These are phyloP conservation scores for Plasmodium vinckei DNA, from an alignment of 169 alveolate genomes.

Conservation along the genomic window DNA sequence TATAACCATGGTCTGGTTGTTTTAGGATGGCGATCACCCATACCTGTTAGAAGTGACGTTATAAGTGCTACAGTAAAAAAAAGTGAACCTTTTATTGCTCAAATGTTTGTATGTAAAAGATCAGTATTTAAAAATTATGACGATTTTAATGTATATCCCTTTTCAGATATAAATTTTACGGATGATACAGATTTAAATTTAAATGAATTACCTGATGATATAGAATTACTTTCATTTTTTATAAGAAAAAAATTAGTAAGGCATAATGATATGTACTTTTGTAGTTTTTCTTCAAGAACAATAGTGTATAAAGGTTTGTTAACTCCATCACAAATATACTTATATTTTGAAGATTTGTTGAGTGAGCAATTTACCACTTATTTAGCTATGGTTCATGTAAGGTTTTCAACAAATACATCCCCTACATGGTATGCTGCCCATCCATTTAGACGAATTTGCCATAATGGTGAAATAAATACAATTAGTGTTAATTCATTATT, in stretches of 20 bases:
- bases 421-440: constrained; percentile 79
- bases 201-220: constrained; percentile 62
- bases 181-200: constrained; percentile 59
- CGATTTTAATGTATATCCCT: constrained; percentile 56
- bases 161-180: constrained; percentile 61
- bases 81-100: constrained; percentile 84
- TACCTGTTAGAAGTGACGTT: constrained; percentile 79
- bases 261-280: constrained; percentile 72
- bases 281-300: constrained; percentile 77
- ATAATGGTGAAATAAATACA: constrained; percentile 79
- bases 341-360: constrained; percentile 71
- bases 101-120: constrained; percentile 78
- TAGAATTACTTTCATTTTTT: constrained; percentile 58
- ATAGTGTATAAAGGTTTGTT: constrained; percentile 76
- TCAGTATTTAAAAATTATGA: constrained; percentile 76
- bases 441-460: constrained; percentile 77
- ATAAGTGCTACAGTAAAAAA: constrained; percentile 80
- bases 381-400: constrained; percentile 75
- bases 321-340: constrained; percentile 73
- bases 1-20: constrained; percentile 72
- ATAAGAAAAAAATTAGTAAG: constrained; percentile 71
- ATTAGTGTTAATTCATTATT: constrained; percentile 77
- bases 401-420: constrained; percentile 74
- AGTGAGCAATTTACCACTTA: constrained; percentile 72
- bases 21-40: constrained; percentile 84